Base-by-base conservation (phyloP, 2,329 filamentous ascomycete genomes). In the Beauveria caledonica region DNA sequence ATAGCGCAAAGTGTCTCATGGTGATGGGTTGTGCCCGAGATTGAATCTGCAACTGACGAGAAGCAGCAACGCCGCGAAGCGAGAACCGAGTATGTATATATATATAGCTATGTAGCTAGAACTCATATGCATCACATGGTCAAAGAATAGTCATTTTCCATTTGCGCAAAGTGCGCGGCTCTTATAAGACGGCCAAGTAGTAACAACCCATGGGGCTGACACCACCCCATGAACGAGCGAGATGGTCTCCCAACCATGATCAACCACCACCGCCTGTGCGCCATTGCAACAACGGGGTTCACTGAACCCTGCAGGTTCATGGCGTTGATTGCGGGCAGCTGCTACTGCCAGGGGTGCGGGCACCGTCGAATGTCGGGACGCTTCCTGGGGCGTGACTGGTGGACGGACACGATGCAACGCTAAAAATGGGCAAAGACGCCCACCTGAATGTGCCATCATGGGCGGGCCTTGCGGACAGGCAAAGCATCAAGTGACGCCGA, bases 401-500 rank as follows among this genome's bases (percentile, higher is more conserved):
- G 19, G 44, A 49, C 48, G 58, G 44, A 49, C 23, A 48, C 44
- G 15, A 33, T 3, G 17, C n/a, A 36, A 55, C 44, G 51, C 51
- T 55, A 60, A 56, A 36, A 21, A 19, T 21, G 48, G 40, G 39
- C 19, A 13, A 27, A 11, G 39, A 48, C 56, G 56, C 56, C 29
- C 56, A 58, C 56, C 54, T 42, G 39, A 53, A 39, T 42, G 49
- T 59, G 8, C 39, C 57, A 59, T 59, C 19, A 19, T 4, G 49
- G 39, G 48, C 45, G 57, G 48, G 33, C 48, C 51, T 40, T 33
- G 33, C 10, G 29, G 21, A 13, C 33, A 25, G 42, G 33, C 45
- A 40, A 40, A 45, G 36, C 36, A 56, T 60, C 59, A 60, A 60
- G 59, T 60, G 59, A 60, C 52, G 25, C 59, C 59, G 59, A 60